These are phyloP conservation scores for Rhodomyrtus psidioides DNA, from an alignment of 441 rosid species.

Conservation along the genomic window DNA sequence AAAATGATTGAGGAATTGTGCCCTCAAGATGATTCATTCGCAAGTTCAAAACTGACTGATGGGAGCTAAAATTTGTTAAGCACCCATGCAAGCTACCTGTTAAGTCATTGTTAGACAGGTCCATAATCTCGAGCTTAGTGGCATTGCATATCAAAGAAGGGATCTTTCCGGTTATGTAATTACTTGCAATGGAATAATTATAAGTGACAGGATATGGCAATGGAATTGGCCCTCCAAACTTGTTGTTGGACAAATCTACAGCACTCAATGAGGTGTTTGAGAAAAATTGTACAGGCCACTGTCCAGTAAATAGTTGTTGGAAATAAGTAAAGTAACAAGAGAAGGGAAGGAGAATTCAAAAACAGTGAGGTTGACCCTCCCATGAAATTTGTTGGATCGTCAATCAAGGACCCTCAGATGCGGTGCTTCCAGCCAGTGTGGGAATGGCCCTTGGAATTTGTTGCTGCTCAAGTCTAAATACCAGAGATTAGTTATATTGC, in stretches of 20 bases:
- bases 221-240: too few relatives aligned
- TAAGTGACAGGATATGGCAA: neutral
- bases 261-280: neutral
- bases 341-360: too few relatives aligned
- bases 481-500: neutral
- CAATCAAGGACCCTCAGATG: too few relatives aligned
- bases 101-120: neutral
- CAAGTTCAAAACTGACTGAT: neutral
- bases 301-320: neutral
- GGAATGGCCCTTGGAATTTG: neutral
- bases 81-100: neutral
- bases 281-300: accelerated
- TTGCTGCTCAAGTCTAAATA: neutral
- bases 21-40: neutral
- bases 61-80: neutral
- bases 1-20: neutral
- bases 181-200: neutral
- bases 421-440: too few relatives aligned
- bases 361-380: too few relatives aligned
- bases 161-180: neutral
- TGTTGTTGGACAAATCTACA: too few relatives aligned
- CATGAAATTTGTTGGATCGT: too few relatives aligned
- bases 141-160: neutral
- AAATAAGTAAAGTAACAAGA: neutral
- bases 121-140: accelerated